Evolutionary conservation across 441 rosid species (phyloP).

Genomic region (Rhodomyrtus psidioides): DNA sequence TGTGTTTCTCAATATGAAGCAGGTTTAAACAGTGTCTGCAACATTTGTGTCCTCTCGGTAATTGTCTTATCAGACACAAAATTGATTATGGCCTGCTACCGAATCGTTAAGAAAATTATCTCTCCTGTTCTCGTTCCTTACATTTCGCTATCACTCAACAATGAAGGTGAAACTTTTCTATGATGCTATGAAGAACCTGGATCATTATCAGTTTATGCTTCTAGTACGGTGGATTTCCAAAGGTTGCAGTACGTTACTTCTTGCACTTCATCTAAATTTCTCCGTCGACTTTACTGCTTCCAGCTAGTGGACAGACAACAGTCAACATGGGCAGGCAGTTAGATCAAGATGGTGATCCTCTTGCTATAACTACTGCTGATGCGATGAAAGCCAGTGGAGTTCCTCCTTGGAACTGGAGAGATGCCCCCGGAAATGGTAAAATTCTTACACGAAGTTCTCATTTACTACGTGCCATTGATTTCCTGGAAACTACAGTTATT

Average conservation of each 20-base stretch:
- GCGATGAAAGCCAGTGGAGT: constrained; percentile 78
- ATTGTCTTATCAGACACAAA: background rate
- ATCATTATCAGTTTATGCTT: background rate
- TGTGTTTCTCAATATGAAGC: background rate
- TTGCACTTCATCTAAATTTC: background rate
- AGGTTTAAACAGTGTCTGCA: background rate
- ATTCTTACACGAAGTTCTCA: background rate
- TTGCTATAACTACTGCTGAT: constrained; percentile 79
- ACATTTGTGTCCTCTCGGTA: background rate
- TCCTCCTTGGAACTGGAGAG: constrained; percentile 99
- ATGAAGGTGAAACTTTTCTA: background rate
- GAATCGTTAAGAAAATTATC: background rate
- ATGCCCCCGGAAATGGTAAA: constrained; percentile 69
- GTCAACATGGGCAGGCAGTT: constrained; percentile 87
- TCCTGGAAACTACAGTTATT: background rate
- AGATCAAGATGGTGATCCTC: constrained; percentile 96
- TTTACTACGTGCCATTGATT: background rate
- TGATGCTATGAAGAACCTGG: background rate
- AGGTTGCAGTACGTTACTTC: background rate
- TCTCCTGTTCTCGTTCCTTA: background rate
- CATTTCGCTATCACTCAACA: background rate
- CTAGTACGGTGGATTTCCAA: background rate
- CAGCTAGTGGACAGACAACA: constrained; percentile 72
- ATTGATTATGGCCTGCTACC: background rate
- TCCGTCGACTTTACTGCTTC: background rate